Evolutionary conservation across 148 eudicot genomes (phyloP).

Genomic region (Arbutus unedo): DNA sequence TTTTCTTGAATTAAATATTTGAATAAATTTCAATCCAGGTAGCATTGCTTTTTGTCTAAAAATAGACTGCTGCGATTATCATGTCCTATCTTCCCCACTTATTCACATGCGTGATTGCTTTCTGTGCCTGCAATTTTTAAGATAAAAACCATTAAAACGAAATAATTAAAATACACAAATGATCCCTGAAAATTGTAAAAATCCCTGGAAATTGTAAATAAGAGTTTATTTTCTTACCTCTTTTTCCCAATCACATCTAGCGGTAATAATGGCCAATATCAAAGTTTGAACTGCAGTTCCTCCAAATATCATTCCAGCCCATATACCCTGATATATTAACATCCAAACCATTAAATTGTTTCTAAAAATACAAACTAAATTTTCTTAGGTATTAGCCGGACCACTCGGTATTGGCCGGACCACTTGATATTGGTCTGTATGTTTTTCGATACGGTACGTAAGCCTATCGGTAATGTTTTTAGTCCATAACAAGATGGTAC

Average conservation of each 20-base stretch:
- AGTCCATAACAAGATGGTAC: too few relatives aligned
- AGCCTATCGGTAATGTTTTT: too few relatives aligned
- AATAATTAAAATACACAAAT: neutral
- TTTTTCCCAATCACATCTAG: constrained; percentile 56
- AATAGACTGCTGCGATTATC: neutral
- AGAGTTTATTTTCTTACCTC: constrained; percentile 33
- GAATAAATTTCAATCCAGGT: neutral
- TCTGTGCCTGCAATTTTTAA: constrained; percentile 42
- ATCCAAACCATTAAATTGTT: neutral
- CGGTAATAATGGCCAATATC: constrained; percentile 38
- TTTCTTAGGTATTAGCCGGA: too few relatives aligned
- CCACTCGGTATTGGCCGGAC: too few relatives aligned
- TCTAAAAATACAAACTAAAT: neutral
- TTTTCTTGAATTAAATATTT: neutral
- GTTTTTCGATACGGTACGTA: too few relatives aligned
- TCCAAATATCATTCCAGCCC: constrained; percentile 73
- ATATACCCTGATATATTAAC: constrained; percentile 38
- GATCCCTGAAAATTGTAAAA: neutral
- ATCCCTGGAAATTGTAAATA: neutral
- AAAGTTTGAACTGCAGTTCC: constrained; percentile 54
- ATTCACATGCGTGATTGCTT: constrained; percentile 33
- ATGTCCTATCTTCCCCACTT: constrained; percentile 30
- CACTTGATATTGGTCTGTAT: too few relatives aligned
- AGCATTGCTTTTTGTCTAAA: neutral
- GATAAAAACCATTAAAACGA: neutral